Evolutionary conservation across 2,329 filamentous ascomycete species (phyloP), one percentile per base, ranked within the genome.

Genomic region (Cladosporium phlei): DNA sequence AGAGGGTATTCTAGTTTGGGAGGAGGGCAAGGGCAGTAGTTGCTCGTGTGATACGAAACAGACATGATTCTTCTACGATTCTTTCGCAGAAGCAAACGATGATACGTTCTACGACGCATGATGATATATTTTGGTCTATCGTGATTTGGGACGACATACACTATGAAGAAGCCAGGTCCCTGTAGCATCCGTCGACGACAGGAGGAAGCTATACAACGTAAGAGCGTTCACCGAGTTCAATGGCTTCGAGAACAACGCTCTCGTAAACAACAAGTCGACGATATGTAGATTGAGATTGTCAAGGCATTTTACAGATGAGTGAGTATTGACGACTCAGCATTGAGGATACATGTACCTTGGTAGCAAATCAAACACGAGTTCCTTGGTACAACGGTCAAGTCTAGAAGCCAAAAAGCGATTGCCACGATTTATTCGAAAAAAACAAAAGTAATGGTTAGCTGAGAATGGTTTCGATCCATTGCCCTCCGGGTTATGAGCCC

Each of bases 391-490:
- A 5, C 17, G n/a, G 30, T 9, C 3, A 16, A 17, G 30, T 19
- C n/a, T 6, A 7, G 16, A 16, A 16, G 4, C 4, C 4, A 4
- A 17, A 5, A 33, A 17, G 30, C 19, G 10, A 11, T 5, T 2
- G 5, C 3, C 7, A 33, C n/a, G n/a, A n/a, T n/a, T n/a, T n/a
- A n/a, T n/a, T n/a, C n/a, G n/a, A 12, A 33, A 43, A 29, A 22
- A 12, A 22, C 27, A 30, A 34, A 43, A 38, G 19, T 22, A 17
- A 10, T 27, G n/a, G 5, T n/a, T 43, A 43, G 39, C 39, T 43
- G 39, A 43, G 39, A 43, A 43, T 43, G 39, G 39, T 43, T 43
- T 43, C 39, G 39, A 43, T 43, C 39, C 39, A 43, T 43, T 43
- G 39, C 39, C 39, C 39, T 43, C 39, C 39, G 39, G 39, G 39